Base-by-base conservation (phyloP, 169 alveolate species). In the Cryptosporidium baileyi region DNA sequence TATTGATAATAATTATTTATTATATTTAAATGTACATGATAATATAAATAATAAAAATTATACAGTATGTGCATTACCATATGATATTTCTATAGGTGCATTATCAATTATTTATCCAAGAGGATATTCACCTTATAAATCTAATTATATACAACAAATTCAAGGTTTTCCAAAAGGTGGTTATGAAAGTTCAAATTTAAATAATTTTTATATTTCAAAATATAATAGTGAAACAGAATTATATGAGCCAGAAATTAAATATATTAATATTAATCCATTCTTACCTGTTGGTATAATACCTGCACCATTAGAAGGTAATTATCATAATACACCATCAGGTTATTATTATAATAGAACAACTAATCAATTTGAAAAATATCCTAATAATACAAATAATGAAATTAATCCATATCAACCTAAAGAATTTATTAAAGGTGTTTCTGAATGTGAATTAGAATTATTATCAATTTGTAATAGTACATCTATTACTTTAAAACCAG, bases 221-320 rank as follows among this genome's bases (percentile, higher is more conserved):
- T 74, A 22, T n/a, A 57, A 74, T 19, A 8, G 19, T 51, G 38
- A 34, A 19, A 11, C 61, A 3, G 59, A 45, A 19, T 19, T 24
- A 36, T 52, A 38, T 24, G 85, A 74, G 11, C 65, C 85, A 9
- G 60, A 74, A 2, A 0, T 26, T 3, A 57, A 45, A 2, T 74
- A 74, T 19, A 41, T 34, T 30, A 43, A 30, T 2, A 54, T 36
- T 19, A 49, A 57, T 74, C 67, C 74, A 15, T 61, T 51, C 59
- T 74, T 74, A 40, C 85, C 85, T 11, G 67, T 61, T n/a, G 85
- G 85, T 1, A 74, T 74, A 11, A 57, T 40, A 17, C 62, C 65
- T 22, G 67, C 67, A 28, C 67, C 67, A 8, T 8, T 54, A 11
- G 43, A 59, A 52, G 60, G 85, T n/a, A 51, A 51, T 2, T 34